phyloP scores from a whole-genome alignment of 139 green algal species.

The Volvox reticuliferus region DNA sequence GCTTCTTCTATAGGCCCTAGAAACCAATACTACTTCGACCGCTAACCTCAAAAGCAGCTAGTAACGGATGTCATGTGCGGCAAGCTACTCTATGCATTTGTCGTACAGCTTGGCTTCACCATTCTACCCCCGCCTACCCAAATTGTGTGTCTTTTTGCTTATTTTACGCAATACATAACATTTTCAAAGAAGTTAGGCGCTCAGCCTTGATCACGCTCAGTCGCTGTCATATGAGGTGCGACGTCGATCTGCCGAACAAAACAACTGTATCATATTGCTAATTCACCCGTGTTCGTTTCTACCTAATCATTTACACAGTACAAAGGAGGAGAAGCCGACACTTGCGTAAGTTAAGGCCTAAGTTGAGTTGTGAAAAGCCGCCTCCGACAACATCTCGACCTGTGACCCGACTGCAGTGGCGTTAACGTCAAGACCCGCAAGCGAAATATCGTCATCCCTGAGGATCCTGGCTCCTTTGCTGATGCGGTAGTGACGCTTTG shows the following conservation, averaged over 20 bases:
- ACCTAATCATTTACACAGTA: slow-evolving; percentile 59
- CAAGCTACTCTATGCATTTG: no score
- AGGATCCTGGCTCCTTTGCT: slow-evolving; percentile 94
- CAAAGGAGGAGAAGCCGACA: slow-evolving; percentile 91
- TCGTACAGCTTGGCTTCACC: no score
- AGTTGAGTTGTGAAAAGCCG: slow-evolving; percentile 3
- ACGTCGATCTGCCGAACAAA: neutral
- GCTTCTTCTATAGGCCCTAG: no score
- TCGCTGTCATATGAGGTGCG: slow-evolving; percentile 6
- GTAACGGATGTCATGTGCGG: no score
- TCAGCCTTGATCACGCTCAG: neutral
- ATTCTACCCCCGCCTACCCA: no score
- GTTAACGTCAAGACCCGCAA: slow-evolving; percentile 96
- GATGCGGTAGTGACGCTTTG: slow-evolving; percentile 91
- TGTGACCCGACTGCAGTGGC: slow-evolving; percentile 72
- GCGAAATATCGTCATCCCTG: slow-evolving; percentile 95
- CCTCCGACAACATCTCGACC: neutral
- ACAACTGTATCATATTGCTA: neutral
- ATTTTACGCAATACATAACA: neutral
- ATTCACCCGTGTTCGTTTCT: neutral
- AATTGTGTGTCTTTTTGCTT: no score
- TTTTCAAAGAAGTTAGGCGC: neutral
- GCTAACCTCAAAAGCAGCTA: no score
- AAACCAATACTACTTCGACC: no score
- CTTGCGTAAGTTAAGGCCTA: slow-evolving; percentile 82